Percentiles rank a stretch among this genome's conserved stretches.
phyloP scores from a whole-genome alignment of 148 eudicot genomes.

The Tetragonia tetragonoides region DNA sequence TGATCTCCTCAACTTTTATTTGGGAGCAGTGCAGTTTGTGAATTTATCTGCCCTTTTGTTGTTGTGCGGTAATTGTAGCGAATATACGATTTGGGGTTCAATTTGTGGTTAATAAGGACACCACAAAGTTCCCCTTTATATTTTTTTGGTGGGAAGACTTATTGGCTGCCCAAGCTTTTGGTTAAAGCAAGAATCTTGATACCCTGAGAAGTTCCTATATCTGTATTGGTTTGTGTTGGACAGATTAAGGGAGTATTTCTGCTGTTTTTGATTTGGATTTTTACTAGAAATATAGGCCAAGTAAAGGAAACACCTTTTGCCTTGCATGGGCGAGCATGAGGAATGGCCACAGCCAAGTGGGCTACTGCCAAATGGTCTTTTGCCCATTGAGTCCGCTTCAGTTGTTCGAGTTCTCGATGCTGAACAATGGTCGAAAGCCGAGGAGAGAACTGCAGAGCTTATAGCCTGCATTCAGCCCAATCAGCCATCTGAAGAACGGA shows the following conservation, averaged over 20 bases:
- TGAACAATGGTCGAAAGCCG: slow-evolving; percentile 71
- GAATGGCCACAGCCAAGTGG: slow-evolving; percentile 32
- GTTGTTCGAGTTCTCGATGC: slow-evolving; percentile 47
- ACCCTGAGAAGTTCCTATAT: neutral
- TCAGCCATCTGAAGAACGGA: slow-evolving; percentile 54
- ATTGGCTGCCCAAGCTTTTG: neutral
- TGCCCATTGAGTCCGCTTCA: slow-evolving; percentile 49
- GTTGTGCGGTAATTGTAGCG: slow-evolving; percentile 2
- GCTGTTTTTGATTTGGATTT: slow-evolving; percentile 13
- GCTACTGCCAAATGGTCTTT: slow-evolving; percentile 39
- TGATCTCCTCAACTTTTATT: neutral
- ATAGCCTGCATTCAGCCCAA: slow-evolving; percentile 85
- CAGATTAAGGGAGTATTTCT: neutral
- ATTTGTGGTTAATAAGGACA: slow-evolving; percentile 6
- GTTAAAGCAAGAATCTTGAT: neutral
- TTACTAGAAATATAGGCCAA: neutral
- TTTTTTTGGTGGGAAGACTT: neutral
- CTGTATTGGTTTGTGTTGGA: neutral
- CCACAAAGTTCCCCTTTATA: neutral
- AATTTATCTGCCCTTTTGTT: slow-evolving; percentile 1
- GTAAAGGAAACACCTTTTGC: slow-evolving; percentile 5
- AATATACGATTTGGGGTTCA: slow-evolving; percentile 1
- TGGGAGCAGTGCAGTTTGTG: neutral
- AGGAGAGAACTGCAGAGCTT: slow-evolving; percentile 80
- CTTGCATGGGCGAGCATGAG: slow-evolving; percentile 47